These are phyloP conservation scores for Xylariales sp. DNA, from an alignment of 2,329 filamentous ascomycete genomes.

Conservation along the genomic window DNA sequence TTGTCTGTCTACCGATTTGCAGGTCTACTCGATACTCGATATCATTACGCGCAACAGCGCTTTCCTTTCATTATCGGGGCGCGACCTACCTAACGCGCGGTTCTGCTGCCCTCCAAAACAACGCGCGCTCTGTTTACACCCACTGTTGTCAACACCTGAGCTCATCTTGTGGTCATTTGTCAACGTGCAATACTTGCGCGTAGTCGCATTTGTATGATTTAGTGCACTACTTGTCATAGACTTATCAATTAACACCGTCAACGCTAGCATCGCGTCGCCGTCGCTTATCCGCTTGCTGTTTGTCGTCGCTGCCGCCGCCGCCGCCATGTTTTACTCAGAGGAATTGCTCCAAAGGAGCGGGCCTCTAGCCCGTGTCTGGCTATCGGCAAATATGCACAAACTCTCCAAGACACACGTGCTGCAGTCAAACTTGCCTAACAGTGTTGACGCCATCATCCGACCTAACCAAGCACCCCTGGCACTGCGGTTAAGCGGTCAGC, in stretches of 20 bases:
- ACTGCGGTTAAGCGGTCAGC: constrained; percentile 89
- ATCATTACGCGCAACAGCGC: constrained; percentile 28
- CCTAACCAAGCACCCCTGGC: constrained; percentile 95
- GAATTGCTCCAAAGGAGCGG: constrained; percentile 96
- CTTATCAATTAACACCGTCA: constrained; percentile 33
- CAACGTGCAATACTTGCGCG: constrained; percentile 32
- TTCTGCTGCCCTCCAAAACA: constrained; percentile 45
- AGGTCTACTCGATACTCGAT: constrained; percentile 10
- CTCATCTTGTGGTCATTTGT: constrained; percentile 17
- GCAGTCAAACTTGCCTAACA: constrained; percentile 93
- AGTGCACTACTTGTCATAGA: constrained; percentile 27
- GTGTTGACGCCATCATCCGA: constrained; percentile 93
- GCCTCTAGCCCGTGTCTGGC: constrained; percentile 96
- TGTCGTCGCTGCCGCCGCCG: constrained; percentile 49
- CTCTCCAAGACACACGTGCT: constrained; percentile 96
- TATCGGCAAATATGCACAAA: constrained; percentile 98
- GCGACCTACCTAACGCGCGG: constrained; percentile 44
- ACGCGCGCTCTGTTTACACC: constrained; percentile 49
- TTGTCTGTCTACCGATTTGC: constrained; percentile 3
- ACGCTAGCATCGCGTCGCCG: constrained; percentile 31
- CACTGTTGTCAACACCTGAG: constrained; percentile 34
- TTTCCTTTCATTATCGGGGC: constrained; percentile 33
- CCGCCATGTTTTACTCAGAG: constrained; percentile 96
- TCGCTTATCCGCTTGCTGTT: constrained; percentile 35
- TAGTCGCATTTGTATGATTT: constrained; percentile 40